Percentiles rank a stretch among this genome's conserved stretches.
Evolutionary conservation across 345 rosid species (phyloP).

Genomic region (Heritiera littoralis): DNA sequence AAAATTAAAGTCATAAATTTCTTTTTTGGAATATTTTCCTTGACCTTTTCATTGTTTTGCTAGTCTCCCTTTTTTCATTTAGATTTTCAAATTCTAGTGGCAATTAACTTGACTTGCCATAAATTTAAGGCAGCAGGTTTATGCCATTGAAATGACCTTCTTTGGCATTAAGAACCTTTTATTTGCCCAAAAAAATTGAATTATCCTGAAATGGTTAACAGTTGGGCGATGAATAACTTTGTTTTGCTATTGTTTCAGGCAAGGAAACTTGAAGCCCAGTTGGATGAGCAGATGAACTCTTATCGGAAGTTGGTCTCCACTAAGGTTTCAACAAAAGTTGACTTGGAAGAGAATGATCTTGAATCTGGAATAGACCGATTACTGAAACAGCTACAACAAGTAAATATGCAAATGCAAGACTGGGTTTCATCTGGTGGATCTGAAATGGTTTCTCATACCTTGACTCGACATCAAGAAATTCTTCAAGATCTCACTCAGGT

Average conservation of each 20-base stretch:
- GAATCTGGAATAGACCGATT: slow-evolving; percentile 75
- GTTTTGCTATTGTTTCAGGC: slow-evolving; percentile 52
- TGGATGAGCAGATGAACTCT: slow-evolving; percentile 94
- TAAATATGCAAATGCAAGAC: slow-evolving; percentile 86
- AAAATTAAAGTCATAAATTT: not conserved
- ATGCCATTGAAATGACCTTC: not conserved
- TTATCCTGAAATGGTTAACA: not conserved
- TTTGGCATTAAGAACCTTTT: not conserved
- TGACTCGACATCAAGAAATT: slow-evolving; percentile 96
- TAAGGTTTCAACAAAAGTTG: slow-evolving; percentile 61
- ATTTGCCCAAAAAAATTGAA: not conserved
- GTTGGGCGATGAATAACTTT: not conserved
- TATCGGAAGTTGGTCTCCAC: slow-evolving; percentile 81
- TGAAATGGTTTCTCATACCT: slow-evolving; percentile 97
- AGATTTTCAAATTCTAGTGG: slow-evolving; percentile 10
- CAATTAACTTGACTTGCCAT: not conserved
- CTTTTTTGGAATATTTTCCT: not conserved
- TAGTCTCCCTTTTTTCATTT: not conserved
- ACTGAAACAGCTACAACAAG: slow-evolving; percentile 78
- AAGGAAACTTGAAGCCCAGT: slow-evolving; percentile 92
- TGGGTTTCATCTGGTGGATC: slow-evolving; percentile 98
- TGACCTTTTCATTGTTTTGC: not conserved
- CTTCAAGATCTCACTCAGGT: slow-evolving; percentile 94
- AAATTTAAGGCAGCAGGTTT: not conserved
- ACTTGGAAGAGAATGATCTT: slow-evolving; percentile 65